A percentile compares a stretch with the other conserved stretches of the same genome.
Conservation (phyloP, 176 grass and related monocot genomes). For the Sorghum bicolor region Sorghum_bicolor_NCBIv3 NC_012873.2:3337001-3337500, state of each 20-base stretch:
- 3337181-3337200: slow-evolving; percentile 81
- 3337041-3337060: slow-evolving; percentile 80
- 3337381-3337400: slow-evolving; percentile 53
- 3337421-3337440: slow-evolving; percentile 45
- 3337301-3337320: slow-evolving; percentile 55
- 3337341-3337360: slow-evolving; percentile 44
- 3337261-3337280: slow-evolving; percentile 41
- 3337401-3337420: slow-evolving; percentile 57
- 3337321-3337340: slow-evolving; percentile 35
- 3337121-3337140: slow-evolving; percentile 79
- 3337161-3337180: slow-evolving; percentile 63
- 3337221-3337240: slow-evolving; percentile 65
- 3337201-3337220: slow-evolving; percentile 66
- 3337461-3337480: slow-evolving; percentile 41
- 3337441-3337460: slow-evolving; percentile 40
- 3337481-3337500: slow-evolving; percentile 27
- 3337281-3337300: slow-evolving; percentile 57
- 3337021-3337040: slow-evolving; percentile 92
- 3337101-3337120: slow-evolving; percentile 86
- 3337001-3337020: slow-evolving; percentile 92
- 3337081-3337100: slow-evolving; percentile 68
- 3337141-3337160: slow-evolving; percentile 78
- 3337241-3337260: slow-evolving; percentile 56
- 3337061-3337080: slow-evolving; percentile 91
- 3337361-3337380: slow-evolving; percentile 44